Conservation (phyloP, 139 green algal genomes). For the Chlamydomonas applanata region DNA sequence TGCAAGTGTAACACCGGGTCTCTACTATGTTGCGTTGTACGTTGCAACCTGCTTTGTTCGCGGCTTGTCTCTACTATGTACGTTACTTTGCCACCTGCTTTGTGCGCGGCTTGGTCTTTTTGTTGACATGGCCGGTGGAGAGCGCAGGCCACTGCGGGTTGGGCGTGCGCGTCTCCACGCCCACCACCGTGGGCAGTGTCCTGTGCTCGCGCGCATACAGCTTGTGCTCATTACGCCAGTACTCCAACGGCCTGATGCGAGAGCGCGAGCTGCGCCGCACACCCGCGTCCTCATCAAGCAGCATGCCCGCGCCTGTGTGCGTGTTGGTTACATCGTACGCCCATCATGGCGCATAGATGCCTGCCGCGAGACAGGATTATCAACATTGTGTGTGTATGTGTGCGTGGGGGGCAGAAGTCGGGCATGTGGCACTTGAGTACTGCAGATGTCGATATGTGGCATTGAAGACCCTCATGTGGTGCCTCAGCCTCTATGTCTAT, state of each 20-base stretch:
- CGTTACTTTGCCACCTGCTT: slow-evolving; percentile 4
- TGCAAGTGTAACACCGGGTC: no score
- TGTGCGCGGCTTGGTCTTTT: slow-evolving; percentile 7
- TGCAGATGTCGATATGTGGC: no score
- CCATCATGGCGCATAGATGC: no score
- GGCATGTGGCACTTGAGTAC: no score
- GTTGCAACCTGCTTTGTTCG: slow-evolving; percentile 8
- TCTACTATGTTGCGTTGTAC: no score
- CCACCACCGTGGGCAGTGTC: slow-evolving; percentile 27
- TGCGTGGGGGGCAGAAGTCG: no score
- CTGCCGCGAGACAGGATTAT: no score
- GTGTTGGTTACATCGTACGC: no score
- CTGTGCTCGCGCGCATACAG: slow-evolving; percentile 36
- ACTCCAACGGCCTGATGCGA: slow-evolving; percentile 44
- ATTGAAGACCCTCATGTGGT: no score
- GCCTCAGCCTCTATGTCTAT: no score
- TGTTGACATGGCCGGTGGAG: not conserved
- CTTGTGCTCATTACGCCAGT: slow-evolving; percentile 60
- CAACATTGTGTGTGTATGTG: no score
- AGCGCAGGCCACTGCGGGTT: slow-evolving; percentile 30
- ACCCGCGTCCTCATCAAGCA: slow-evolving; percentile 20
- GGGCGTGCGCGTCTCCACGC: slow-evolving; percentile 31
- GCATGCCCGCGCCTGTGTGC: slow-evolving; percentile 31
- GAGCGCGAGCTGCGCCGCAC: slow-evolving; percentile 40
- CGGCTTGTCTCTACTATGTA: not conserved